Evolutionary conservation across 768 basidiomycete genomes (phyloP), one percentile per base, ranked within the genome.

Genomic region (Cystofilobasidium capitatum): DNA sequence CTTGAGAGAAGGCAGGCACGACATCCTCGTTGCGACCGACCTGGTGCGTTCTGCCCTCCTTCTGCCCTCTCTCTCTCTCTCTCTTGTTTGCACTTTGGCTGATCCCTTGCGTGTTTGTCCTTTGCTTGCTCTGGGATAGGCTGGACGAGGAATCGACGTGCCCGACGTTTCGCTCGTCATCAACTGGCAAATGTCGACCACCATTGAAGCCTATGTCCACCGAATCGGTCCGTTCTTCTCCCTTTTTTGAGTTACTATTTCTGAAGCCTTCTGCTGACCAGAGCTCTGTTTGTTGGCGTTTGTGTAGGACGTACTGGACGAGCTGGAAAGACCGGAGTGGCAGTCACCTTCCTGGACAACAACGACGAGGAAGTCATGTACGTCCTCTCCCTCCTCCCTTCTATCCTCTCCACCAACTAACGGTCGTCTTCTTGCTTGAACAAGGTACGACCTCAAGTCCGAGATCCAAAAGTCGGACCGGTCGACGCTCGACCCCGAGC

Each of bases 131-230:
- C 20, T n/a, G n/a, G n/a, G n/a, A 8, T 37, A 73, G 72, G 96
- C 96, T 47, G 96, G 96, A 54, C 89, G 96, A 74, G 96, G 96
- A 82, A 98, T 98, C 77, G 96, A 99, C 78, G 94, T 99, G 16
- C 89, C 91, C 69, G 92, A 98, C 76, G 96, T 98, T 69, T 88
- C 86, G 69, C 81, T 96, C 60, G 94, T 98, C 70, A 86, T 98
- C 81, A 98, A 98, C 78, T 99, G 86, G 82, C 91, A 96, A 79
- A 98, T 98, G 94, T 85, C 92, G 7, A 85, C 83, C 72, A 90
- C 88, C 26, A 98, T 99, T 78, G 96, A 99, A 78, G 91, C 88
- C 45, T 97, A 96, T 75, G 91, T 98, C 55, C 94, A 98, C 78
- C 88, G 94, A 77, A 97, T 99, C 73, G 96, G 94, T 89, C 74